Base-by-base conservation (phyloP, 495 filamentous ascomycete genomes). In the Chaetomium fimeti region DNA sequence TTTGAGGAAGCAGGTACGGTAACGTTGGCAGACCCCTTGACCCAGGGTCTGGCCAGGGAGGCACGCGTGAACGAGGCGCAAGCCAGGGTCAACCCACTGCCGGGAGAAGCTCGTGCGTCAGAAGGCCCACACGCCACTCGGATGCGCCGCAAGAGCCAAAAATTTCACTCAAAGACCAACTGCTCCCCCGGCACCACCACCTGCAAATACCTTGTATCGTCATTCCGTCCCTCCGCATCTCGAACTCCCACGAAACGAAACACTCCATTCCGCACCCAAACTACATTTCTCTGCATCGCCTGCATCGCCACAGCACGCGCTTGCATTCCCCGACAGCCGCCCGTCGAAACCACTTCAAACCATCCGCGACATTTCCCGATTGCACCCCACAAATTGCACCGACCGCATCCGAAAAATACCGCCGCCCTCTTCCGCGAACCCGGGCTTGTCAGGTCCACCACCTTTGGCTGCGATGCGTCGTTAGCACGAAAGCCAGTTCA, bases 401-500 rank as follows among this genome's bases (percentile, higher is more conserved):
- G 25, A 22, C 43, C 53, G 40, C 32, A 11, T 22, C 60, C 60
- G 25, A 25, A 45, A 42, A 48, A 66, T 55, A 49, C 18, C 51
- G 60, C 64, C 57, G 60, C 64, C 57, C 32, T 53, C 45, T 18
- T 55, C 28, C 38, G 60, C 62, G 63, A 42, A 62, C 32, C 22
- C 53, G 67, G 67, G 65, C 67, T 68, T 63, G 54, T 65, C 65
- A 5, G 61, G 63, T 59, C 61, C 56, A 54, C 51, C 49, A 54
- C 53, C 15, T 25, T 54, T 55, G 51, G 62, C 60, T 75, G 73
- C 73, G 65, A 76, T 76, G 74, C 65, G 15, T 60, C 58, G 61
- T 59, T 75, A 72, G 65, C 61, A 36, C 49, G 43, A n/a, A 57
- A 65, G 76, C 73, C 76, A 76, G 69, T 74, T 77, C 77, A 77